Evolutionary conservation across 2,329 filamentous ascomycete species (phyloP).

Genomic region (Colletotrichum sidae): DNA sequence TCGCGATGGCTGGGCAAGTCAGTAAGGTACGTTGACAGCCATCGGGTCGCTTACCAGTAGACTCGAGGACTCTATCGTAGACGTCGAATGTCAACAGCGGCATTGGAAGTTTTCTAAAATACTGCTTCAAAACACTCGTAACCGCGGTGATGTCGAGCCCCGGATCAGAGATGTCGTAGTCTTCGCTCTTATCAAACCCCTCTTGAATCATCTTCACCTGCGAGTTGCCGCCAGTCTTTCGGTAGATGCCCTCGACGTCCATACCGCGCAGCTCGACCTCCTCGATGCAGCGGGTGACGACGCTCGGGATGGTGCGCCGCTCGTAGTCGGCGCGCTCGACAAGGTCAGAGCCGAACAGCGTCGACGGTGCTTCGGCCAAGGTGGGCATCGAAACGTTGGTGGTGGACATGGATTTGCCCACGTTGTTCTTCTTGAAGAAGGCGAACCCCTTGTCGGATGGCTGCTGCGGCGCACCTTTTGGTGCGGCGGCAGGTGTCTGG

Average conservation of each 20-base stretch:
- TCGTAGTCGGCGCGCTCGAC: constrained; percentile 88
- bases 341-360: constrained; percentile 90
- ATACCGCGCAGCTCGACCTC: constrained; percentile 97
- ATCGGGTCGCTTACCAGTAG: constrained; percentile 68
- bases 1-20: constrained; percentile 67
- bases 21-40: constrained; percentile 25
- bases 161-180: constrained; percentile 93
- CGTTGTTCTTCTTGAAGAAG: constrained; percentile 72
- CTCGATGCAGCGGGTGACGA: constrained; percentile 94
- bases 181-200: constrained; percentile 87
- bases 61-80: constrained; percentile 90
- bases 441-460: constrained; percentile 71
- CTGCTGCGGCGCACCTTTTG: constrained; percentile 26
- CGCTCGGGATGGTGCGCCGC: constrained; percentile 86
- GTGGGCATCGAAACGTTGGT: constrained; percentile 52
- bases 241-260: constrained; percentile 97
- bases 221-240: constrained; percentile 93
- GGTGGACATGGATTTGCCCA: constrained; percentile 64
- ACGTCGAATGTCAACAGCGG: constrained; percentile 93
- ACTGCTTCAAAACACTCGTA: constrained; percentile 95
- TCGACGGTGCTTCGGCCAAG: constrained; percentile 64
- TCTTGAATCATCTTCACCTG: constrained; percentile 92
- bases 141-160: constrained; percentile 96
- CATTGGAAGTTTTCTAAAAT: constrained; percentile 91
- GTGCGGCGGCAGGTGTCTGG: constrained; percentile 25